Base-by-base conservation (phyloP, 352 stramenopile genomes). In the Lagenidium giganteum region DNA sequence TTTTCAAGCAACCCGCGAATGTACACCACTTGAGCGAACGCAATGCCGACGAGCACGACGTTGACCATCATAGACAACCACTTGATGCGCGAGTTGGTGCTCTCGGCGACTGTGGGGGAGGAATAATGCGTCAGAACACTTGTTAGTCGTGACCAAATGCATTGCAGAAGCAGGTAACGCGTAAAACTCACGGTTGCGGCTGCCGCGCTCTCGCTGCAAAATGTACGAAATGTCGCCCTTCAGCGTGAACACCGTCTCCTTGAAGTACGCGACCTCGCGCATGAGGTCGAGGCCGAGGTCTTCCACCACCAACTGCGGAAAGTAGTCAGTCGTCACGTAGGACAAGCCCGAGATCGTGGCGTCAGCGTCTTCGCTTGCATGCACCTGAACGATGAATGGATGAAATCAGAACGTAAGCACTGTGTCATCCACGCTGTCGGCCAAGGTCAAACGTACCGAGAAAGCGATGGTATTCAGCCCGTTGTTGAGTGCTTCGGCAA, bases 11-110 rank as follows among this genome's bases (percentile, higher is more conserved):
- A 82, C 38, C 58, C 74, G 38, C 81, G 81, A 38, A 93, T 88
- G 67, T 89, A 90, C 43, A 93, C 49, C 30, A 93, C 77, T 46
- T 93, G 81, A n/a, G 57, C 71, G 23, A 86, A 65, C 17, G 81
- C 81, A 46, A 93, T 87, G 22, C 68, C 64, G 18, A 93, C 54
- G 18, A 93, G 70, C 42, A 93, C 69, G 29, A 83, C 11, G 51
- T 93, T 93, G 1, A 70, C 89, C 36, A 90, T 60, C 34, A 93
- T 51, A 24, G 81, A 89, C 38, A 84, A 65, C 75, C 77, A 90
- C 61, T 89, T 90, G 32, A 93, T 70, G n/a, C 81, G 81, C 5
- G 64, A 66, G 47, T 90, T 88, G 29, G 74, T 63, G 44, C 72
- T 87, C 38, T 93, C 81, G 4, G 78, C 81, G 33, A 71, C 81